Base-by-base conservation (phyloP, 805 yeast genomes). In the Candida dajiaensis region DNA sequence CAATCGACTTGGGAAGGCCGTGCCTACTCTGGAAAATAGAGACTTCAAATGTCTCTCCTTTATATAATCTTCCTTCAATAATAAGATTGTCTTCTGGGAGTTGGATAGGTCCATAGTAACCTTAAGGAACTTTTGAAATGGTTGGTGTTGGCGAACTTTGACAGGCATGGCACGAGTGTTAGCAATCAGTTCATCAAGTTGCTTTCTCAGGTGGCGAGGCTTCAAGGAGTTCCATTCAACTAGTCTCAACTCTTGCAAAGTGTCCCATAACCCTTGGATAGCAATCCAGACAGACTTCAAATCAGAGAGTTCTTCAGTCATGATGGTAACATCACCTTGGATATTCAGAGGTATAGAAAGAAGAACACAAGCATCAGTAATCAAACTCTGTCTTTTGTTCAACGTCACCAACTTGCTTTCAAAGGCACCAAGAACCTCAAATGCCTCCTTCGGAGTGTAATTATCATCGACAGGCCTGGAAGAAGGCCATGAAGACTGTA, bases 21-120 rank as follows among this genome's bases (percentile, higher is more conserved):
- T 49, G 0, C 61, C 70, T 20, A 72, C 48, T 12, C 57, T 61
- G 12, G 60, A 50, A 51, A 76, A 76, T 2, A 83, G 60, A 10
- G 56, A 50, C 16, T 65, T 66, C 89, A 96, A 81, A 57, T 90
- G 97, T 20, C 89, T 69, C 0, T 71, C 72, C 45, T 76, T 76
- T 50, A 90, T 62, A 0, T 79, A 73, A 0, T 74, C 83, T 4
- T 80, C 74, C 46, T 74, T 77, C 46, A 88, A 63, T 25, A 71
- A 56, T 46, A 70, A 65, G 13, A 76, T 53, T 40, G 72, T 55
- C 35, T 54, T 55, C 41, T 60, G 63, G 2, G 59, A 53, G 12
- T 35, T 38, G 10, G 57, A 49, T 1, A 59, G 36, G 2, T 61
- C 59, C 41, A 75, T 76, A 9, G 85, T 60, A 1, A 53, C 50